These are phyloP conservation scores for Umbellularia californica DNA, from an alignment of 164 flowering plant genomes.

Conservation along the genomic window DNA sequence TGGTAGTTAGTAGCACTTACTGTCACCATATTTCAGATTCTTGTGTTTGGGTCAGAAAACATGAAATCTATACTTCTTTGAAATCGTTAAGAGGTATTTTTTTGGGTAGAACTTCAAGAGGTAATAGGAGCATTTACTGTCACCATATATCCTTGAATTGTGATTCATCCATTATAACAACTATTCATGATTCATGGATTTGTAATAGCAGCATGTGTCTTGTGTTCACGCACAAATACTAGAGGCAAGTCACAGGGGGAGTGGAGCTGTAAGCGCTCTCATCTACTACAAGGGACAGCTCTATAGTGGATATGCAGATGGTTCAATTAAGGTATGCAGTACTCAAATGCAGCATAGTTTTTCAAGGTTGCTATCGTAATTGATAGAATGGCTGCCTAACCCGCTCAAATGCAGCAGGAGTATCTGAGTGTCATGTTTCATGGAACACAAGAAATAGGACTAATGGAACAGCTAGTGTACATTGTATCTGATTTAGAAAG, in stretches of 20 bases:
- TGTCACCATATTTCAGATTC: not conserved
- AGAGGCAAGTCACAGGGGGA: constrained; percentile 41
- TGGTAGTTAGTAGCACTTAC: not conserved
- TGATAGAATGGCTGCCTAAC: not conserved
- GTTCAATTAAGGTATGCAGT: constrained; percentile 66
- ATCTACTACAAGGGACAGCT: constrained; percentile 74
- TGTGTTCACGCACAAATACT: constrained; percentile 78
- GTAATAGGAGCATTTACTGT: not conserved
- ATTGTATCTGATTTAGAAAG: no score
- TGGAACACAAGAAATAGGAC: no score
- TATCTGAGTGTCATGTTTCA: no score
- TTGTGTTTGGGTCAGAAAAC: not conserved
- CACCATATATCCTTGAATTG: not conserved
- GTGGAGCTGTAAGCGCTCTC: constrained; percentile 68
- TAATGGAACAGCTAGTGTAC: no score
- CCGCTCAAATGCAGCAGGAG: not conserved
- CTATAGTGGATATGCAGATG: constrained; percentile 70
- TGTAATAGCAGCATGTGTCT: constrained; percentile 60
- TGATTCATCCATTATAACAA: not conserved
- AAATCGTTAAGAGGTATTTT: no score
- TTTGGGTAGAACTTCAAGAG: no score
- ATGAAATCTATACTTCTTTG: no score
- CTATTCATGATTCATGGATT: not conserved
- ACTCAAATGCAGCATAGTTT: not conserved
- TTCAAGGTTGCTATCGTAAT: not conserved